Conservation (phyloP, 2,329 filamentous ascomycete genomes). For the Pestalotiopsis fici region DNA sequence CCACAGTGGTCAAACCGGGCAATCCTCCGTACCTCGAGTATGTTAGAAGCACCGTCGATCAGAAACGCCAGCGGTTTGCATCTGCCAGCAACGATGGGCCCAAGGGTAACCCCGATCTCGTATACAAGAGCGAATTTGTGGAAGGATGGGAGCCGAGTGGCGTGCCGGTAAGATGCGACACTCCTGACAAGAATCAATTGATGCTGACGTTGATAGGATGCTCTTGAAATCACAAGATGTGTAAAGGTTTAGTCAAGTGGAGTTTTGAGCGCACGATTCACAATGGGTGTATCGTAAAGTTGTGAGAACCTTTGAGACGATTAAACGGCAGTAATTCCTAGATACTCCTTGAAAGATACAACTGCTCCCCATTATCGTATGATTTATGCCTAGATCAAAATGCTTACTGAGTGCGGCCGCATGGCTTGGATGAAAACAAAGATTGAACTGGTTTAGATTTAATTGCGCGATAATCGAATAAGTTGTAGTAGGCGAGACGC, state of each 20-base stretch:
- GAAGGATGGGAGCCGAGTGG: slow-evolving; percentile 71
- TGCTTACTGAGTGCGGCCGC: no score
- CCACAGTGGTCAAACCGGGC: slow-evolving; percentile 63
- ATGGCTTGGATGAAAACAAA: no score
- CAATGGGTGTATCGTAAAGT: no score
- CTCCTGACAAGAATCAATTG: background rate
- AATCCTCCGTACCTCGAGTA: slow-evolving; percentile 73
- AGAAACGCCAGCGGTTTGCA: slow-evolving; percentile 54
- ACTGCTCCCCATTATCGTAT: no score
- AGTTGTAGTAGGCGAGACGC: no score
- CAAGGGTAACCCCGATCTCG: slow-evolving; percentile 62
- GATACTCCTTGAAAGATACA: no score
- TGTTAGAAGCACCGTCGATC: slow-evolving; percentile 62
- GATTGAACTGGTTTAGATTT: no score
- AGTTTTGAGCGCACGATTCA: slow-evolving; percentile 19
- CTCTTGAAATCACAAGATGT: slow-evolving; percentile 66
- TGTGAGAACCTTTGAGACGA: no score
- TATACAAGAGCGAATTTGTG: slow-evolving; percentile 65
- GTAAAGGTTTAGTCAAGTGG: slow-evolving; percentile 19
- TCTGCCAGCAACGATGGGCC: slow-evolving; percentile 24
- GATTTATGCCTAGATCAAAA: no score
- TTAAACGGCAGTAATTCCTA: no score
- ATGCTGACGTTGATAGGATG: slow-evolving; percentile 52
- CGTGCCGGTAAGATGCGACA: slow-evolving; percentile 52
- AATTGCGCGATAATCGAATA: no score